A percentile compares a stretch with the other conserved stretches of the same genome.
Evolutionary conservation across 2,329 filamentous ascomycete species (phyloP).

Genomic region (Fusarium phyllophilum): DNA sequence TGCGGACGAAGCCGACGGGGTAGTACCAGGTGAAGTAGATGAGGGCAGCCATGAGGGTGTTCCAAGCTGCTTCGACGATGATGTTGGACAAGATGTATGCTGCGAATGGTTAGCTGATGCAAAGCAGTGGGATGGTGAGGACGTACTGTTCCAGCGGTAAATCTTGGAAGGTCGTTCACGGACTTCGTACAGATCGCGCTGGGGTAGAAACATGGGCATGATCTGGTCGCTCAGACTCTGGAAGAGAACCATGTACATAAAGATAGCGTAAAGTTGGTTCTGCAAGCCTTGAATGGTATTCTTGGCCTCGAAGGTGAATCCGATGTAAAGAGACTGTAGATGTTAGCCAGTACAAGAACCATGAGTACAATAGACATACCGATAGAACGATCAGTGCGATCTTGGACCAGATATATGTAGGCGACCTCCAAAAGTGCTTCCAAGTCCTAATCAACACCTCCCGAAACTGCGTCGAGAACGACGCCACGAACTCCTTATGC

Average conservation of each 20-base stretch:
- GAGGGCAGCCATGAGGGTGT: constrained; percentile 35
- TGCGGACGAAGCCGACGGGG: constrained; percentile 42
- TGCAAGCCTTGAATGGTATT: constrained; percentile 69
- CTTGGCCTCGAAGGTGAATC: constrained; percentile 71
- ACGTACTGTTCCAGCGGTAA: constrained; percentile 55
- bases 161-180: constrained; percentile 74
- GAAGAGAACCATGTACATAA: constrained; percentile 77
- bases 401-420: constrained; percentile 70
- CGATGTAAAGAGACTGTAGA: constrained; percentile 65
- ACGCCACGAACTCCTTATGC: constrained; percentile 48
- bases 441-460: constrained; percentile 52
- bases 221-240: constrained; percentile 67
- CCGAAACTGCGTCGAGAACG: constrained; percentile 47
- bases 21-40: constrained; percentile 46
- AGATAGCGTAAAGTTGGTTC: constrained; percentile 74
- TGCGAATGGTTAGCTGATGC: neutral
- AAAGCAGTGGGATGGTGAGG: rapidly evolving
- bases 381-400: constrained; percentile 45
- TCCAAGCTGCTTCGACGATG: constrained; percentile 40
- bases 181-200: constrained; percentile 73
- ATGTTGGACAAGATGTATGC: constrained; percentile 41
- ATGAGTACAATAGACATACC: constrained; percentile 15
- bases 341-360: neutral
- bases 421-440: constrained; percentile 51
- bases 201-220: constrained; percentile 77